Conservation (phyloP, 345 rosid species). For the Corymbia maculata region DNA sequence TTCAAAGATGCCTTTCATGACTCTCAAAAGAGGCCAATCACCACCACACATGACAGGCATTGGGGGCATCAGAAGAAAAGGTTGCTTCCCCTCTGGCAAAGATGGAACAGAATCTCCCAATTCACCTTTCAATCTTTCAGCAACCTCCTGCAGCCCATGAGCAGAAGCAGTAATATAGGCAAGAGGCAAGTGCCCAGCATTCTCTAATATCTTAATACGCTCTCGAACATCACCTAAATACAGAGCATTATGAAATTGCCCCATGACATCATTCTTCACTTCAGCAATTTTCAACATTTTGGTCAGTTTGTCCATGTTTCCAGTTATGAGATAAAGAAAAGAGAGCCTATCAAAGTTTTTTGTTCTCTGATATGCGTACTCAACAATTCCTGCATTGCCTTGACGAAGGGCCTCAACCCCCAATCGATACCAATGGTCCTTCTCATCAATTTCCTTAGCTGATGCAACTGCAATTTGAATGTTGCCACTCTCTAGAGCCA, state of each 20-base stretch:
- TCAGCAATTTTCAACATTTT: slow-evolving; percentile 94
- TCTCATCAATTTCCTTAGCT: slow-evolving; percentile 90
- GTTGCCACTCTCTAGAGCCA: slow-evolving; percentile 94
- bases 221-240: slow-evolving; percentile 85
- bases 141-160: slow-evolving; percentile 71
- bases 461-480: slow-evolving; percentile 92
- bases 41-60: slow-evolving; percentile 64
- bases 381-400: slow-evolving; percentile 86
- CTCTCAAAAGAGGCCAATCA: slow-evolving; percentile 98
- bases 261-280: slow-evolving; percentile 90
- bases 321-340: slow-evolving; percentile 83
- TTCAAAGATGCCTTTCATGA: slow-evolving; percentile 86
- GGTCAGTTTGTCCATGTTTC: slow-evolving; percentile 70
- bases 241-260: slow-evolving; percentile 88
- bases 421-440: slow-evolving; percentile 81
- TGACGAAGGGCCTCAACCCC: slow-evolving; percentile 96
- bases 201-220: slow-evolving; percentile 83
- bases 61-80: slow-evolving; percentile 77
- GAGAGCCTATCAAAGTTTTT: slow-evolving; percentile 94
- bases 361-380: slow-evolving; percentile 95
- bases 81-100: slow-evolving; percentile 62
- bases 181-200: slow-evolving; percentile 86
- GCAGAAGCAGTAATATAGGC: slow-evolving; percentile 79
- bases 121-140: slow-evolving; percentile 59
- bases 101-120: slow-evolving; percentile 67